Evolutionary conservation across 495 filamentous ascomycete genomes (phyloP), one percentile per base, ranked within the genome.

Genomic region (Penicillium daleae): DNA sequence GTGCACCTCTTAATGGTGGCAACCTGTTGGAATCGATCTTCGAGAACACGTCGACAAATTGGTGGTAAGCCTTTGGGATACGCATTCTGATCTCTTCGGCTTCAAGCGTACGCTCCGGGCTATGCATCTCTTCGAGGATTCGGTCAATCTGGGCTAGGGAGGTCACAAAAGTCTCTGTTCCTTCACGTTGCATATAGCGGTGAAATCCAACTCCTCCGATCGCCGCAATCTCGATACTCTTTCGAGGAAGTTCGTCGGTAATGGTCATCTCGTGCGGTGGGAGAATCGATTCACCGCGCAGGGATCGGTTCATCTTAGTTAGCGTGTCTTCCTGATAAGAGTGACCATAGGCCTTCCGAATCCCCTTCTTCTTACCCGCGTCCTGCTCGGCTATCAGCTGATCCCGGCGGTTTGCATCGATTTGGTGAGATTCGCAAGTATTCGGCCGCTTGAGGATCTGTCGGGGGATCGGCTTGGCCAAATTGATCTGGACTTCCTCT

Each of bases 21-120:
- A 64, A 22, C 10, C 15, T 42, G 51, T 64, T 48, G 0, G 50
- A 64, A n/a, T 48, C 50, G 7, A 24, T 56, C 49, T 64, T 59
- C 6, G 48, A 64, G 21, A 64, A 64, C 2, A 64, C 29, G 17
- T 59, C 19, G 0, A 22, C n/a, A 10, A n/a, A 35, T 9, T 52
- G 31, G 24, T 62, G 19, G n/a, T 62, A 62, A 6, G 0, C 17
- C 6, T 12, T 4, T 1, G 35, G 35, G 1, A 39, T 4, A 1
- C 2, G 13, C 35, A 15, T 4, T 15, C 15, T 13, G 1, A 39
- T 39, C 35, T 39, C 35, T 15, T 39, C 4, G 13, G 9, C 13
- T 1, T 39, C 10, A 15, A 13, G 10, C 13, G 1, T n/a, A 1
- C 10, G 35, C 10, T 39, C 29, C 29, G 3, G 29, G 3, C 8